Percentiles rank a stretch among this genome's conserved stretches.
Conservation (phyloP, 345 rosid genomes). For the Eucalyptus erythrocorys region DNA sequence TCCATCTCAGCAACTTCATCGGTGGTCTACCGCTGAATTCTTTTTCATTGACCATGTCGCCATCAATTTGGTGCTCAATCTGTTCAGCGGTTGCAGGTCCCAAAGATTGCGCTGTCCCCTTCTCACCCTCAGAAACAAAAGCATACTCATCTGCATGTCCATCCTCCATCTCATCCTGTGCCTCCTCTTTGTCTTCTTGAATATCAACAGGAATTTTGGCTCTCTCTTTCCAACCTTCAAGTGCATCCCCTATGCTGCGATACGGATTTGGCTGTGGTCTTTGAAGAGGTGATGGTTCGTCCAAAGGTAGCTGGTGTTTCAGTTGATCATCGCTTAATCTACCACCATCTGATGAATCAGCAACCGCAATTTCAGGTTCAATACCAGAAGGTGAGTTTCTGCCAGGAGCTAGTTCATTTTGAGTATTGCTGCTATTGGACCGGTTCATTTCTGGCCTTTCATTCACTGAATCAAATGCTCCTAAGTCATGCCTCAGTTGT, state of each 20-base stretch:
- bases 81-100: constrained; percentile 95
- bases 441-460: constrained; percentile 33
- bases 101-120: constrained; percentile 73
- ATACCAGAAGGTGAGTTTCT: constrained; percentile 35
- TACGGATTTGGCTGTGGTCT: constrained; percentile 64
- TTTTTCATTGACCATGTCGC: constrained; percentile 41
- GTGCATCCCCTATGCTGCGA: constrained; percentile 75
- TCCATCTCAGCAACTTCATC: constrained; percentile 55
- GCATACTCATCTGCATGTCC: constrained; percentile 70
- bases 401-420: constrained; percentile 33
- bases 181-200: constrained; percentile 31
- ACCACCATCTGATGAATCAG: constrained; percentile 39
- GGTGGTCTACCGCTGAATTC: constrained; percentile 10
- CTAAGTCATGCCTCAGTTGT: constrained; percentile 31
- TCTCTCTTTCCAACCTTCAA: constrained; percentile 92
- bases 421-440: constrained; percentile 17
- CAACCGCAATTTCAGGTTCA: constrained; percentile 33
- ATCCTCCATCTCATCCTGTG: constrained; percentile 50
- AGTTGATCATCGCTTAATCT: constrained; percentile 31
- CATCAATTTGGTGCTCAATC: constrained; percentile 33
- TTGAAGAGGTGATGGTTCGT: constrained; percentile 28
- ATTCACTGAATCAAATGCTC: constrained; percentile 28
- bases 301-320: constrained; percentile 23
- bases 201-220: constrained; percentile 60
- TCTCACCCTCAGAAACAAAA: constrained; percentile 56